Percentiles rank a stretch among this genome's conserved stretches.
phyloP scores from a whole-genome alignment of 2,329 filamentous ascomycete species.

The Venturia nashicola region DNA sequence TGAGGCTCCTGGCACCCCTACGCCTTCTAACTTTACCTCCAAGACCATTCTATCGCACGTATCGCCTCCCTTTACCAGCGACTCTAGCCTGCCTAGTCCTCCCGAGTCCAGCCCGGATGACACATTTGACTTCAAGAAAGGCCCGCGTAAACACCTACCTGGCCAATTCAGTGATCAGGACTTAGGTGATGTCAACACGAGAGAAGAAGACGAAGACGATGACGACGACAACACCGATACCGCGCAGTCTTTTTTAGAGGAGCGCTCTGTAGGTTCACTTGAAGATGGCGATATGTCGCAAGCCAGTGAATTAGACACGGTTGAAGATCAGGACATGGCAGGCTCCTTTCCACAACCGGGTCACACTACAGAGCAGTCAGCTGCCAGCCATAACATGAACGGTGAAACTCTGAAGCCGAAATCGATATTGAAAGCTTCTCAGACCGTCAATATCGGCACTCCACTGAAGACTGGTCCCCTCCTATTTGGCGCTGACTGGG shows the following conservation, averaged over 20 bases:
- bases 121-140: slow-evolving; percentile 43
- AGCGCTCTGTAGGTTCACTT: slow-evolving; percentile 74
- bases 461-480: slow-evolving; percentile 37
- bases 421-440: slow-evolving; percentile 34
- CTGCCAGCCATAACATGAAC: slow-evolving; percentile 23
- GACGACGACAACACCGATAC: slow-evolving; percentile 8
- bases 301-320: slow-evolving; percentile 60
- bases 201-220: slow-evolving; percentile 29
- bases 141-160: slow-evolving; percentile 47
- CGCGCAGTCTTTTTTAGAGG: slow-evolving; percentile 77
- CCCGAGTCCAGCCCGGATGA: slow-evolving; percentile 36
- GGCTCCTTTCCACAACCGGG: slow-evolving; percentile 63
- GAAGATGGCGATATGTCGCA: slow-evolving; percentile 41
- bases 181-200: slow-evolving; percentile 32
- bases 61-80: slow-evolving; percentile 16
- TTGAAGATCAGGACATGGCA: slow-evolving; percentile 60
- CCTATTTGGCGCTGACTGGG: slow-evolving; percentile 70
- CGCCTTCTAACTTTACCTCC: slow-evolving; percentile 9
- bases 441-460: slow-evolving; percentile 28
- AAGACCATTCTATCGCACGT: not conserved
- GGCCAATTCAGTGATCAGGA: slow-evolving; percentile 65
- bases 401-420: slow-evolving; percentile 28
- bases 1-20: slow-evolving; percentile 15
- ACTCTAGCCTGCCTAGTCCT: slow-evolving; percentile 24
- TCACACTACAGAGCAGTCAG: slow-evolving; percentile 60